Evolutionary conservation across 495 filamentous ascomycete species (phyloP).

Genomic region (Neurospora intermedia): DNA sequence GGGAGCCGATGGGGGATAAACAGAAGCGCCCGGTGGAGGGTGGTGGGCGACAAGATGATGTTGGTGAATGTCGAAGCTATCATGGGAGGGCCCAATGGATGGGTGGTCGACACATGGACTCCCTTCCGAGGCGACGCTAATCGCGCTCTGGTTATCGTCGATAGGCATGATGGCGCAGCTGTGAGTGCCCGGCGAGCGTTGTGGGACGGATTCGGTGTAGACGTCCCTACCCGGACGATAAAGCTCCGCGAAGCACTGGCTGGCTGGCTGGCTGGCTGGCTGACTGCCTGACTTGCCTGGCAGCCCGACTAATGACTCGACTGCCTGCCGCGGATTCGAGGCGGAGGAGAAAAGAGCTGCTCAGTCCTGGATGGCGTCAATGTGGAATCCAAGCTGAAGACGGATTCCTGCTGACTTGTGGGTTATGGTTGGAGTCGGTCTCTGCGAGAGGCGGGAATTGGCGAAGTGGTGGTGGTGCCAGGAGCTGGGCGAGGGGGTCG

Average conservation of each 20-base stretch:
- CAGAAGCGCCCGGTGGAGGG: constrained; percentile 54
- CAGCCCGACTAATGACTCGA: background rate
- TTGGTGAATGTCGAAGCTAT: constrained; percentile 48
- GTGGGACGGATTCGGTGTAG: background rate
- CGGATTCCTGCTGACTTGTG: background rate
- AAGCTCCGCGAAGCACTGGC: background rate
- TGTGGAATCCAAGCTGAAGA: background rate
- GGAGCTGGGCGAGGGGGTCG: background rate
- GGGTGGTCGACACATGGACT: constrained; percentile 9
- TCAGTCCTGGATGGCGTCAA: background rate
- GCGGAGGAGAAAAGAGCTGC: background rate
- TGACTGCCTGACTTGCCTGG: background rate
- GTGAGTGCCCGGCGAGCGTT: background rate
- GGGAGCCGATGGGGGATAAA: constrained; percentile 31
- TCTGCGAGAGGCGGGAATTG: background rate
- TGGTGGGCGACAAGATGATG: constrained; percentile 50
- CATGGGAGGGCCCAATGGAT: constrained; percentile 7
- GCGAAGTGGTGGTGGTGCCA: background rate
- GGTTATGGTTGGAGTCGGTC: background rate
- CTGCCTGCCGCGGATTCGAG: background rate
- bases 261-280: background rate
- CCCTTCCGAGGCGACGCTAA: constrained; percentile 2
- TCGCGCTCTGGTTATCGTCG: constrained; percentile 5
- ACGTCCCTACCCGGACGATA: background rate
- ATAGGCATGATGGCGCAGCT: constrained; percentile 4